Conservation (phyloP, 2,329 filamentous ascomycete genomes). For the Penicillium paneum region DNA sequence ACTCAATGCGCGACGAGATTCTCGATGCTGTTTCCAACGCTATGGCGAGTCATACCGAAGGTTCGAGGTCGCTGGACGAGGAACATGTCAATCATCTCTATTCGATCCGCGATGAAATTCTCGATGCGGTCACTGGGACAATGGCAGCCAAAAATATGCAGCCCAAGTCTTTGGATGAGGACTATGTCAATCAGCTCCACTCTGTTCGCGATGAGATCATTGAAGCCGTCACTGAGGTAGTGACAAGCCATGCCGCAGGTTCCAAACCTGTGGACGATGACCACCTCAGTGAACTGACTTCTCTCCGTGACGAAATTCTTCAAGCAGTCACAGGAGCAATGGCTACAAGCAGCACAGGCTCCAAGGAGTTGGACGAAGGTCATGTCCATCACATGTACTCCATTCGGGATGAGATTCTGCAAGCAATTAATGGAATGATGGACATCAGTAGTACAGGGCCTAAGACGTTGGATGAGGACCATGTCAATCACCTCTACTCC, state of each 20-base stretch:
- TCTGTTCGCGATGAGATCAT: conserved; percentile 32
- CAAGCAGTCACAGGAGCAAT: conserved; percentile 27
- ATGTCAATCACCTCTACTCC: conserved; percentile 8
- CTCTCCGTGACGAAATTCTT: conserved; percentile 32
- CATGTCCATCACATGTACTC: conserved; percentile 6
- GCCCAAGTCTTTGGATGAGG: conserved; percentile 21
- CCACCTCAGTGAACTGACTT: conserved; percentile 16
- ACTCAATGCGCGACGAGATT: conserved; percentile 32
- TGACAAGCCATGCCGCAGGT: conserved; percentile 22
- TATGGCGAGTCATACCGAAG: conserved; percentile 23
- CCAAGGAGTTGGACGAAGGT: conserved; percentile 17
- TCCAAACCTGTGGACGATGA: conserved; percentile 22
- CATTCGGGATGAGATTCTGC: conserved; percentile 56
- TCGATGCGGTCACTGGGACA: conserved; percentile 28
- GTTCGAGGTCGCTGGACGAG: conserved; percentile 18
- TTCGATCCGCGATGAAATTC: conserved; percentile 30
- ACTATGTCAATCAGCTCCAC: conserved; percentile 21
- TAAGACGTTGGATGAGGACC: conserved; percentile 11
- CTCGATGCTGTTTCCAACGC: conserved; percentile 29
- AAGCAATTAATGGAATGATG: conserved; percentile 49
- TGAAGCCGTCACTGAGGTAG: conserved; percentile 26
- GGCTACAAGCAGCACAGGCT: conserved; percentile 18
- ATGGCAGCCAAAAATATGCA: conserved; percentile 22
- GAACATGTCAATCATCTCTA: conserved; percentile 24
- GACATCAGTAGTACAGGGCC: neutral